phyloP scores from a whole-genome alignment of 129 eudicot species.

The Escallonia herrerae region DNA sequence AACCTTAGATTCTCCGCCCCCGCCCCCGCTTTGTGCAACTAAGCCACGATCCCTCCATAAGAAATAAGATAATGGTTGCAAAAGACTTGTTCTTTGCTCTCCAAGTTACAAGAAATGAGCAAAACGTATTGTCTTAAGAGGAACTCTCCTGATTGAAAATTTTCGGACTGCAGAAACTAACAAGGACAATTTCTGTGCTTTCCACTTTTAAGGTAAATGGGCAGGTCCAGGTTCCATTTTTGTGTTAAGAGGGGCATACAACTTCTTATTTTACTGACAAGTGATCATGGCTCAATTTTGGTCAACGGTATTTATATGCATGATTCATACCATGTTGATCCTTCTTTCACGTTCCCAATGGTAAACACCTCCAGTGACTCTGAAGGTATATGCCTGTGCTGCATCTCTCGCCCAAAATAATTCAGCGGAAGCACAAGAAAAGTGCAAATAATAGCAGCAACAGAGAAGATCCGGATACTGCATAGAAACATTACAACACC shows the following conservation, averaged over 20 bases:
- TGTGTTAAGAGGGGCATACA: no score
- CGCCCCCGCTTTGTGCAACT: no score
- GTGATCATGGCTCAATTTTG: background rate
- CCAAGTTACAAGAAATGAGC: background rate
- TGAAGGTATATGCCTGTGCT: conserved; percentile 35
- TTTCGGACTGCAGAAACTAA: no score
- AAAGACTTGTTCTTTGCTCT: background rate
- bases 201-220: no score
- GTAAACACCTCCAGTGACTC: conserved; percentile 67
- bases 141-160: background rate
- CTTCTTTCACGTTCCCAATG: conserved; percentile 62
- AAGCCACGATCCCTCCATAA: background rate
- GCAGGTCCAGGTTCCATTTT: no score
- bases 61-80: background rate
- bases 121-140: background rate
- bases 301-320: background rate
- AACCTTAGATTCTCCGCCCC: no score
- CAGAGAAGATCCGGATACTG: conserved; percentile 76
- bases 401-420: conserved; percentile 63
- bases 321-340: conserved; percentile 62
- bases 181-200: no score
- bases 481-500: conserved; percentile 11
- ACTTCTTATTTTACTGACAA: background rate
- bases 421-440: conserved; percentile 87
- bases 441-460: conserved; percentile 70